Evolutionary conservation across 2,329 filamentous ascomycete species (phyloP).

Genomic region (Sclerotinia sclerotiorum): DNA sequence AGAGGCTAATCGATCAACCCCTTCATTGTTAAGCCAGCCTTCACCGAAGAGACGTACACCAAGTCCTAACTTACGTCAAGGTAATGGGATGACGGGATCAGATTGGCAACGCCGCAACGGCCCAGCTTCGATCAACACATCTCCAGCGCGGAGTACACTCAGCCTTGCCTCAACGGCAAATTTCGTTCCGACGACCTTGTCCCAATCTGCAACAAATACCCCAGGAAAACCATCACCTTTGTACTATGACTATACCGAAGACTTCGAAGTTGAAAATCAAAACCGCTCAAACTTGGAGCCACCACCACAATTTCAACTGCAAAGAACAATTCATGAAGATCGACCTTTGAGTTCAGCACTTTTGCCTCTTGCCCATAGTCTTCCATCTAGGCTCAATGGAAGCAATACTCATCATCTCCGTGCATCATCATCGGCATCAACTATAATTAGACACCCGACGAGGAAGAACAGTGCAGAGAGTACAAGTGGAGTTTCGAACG

Average conservation of each 20-base stretch:
- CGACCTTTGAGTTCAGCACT: conserved; percentile 31
- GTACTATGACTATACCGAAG: conserved; percentile 42
- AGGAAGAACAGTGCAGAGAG: conserved; percentile 11
- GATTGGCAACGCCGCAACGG: conserved; percentile 34
- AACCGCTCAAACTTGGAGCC: conserved; percentile 26
- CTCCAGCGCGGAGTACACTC: conserved; percentile 38
- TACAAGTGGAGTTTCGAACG: neutral
- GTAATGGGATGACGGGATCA: conserved; percentile 25
- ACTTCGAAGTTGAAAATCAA: conserved; percentile 38
- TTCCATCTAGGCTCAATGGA: conserved; percentile 13
- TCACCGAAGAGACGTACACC: conserved; percentile 36
- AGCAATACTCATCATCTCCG: conserved; percentile 24
- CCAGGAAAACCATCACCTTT: conserved; percentile 38
- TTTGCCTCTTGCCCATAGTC: conserved; percentile 21
- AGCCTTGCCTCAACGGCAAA: conserved; percentile 39
- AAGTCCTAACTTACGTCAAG: conserved; percentile 31
- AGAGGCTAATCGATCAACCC: conserved; percentile 38
- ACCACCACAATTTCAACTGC: conserved; percentile 37
- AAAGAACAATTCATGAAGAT: conserved; percentile 38
- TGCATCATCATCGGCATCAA: conserved; percentile 27
- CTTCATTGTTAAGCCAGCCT: conserved; percentile 35
- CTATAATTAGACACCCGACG: conserved; percentile 22
- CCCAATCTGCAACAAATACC: conserved; percentile 35
- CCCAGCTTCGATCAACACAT: conserved; percentile 34
- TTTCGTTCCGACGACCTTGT: conserved; percentile 27